phyloP scores from a whole-genome alignment of 73 alveolate species.

The Symbiodinium pilosum region DNA sequence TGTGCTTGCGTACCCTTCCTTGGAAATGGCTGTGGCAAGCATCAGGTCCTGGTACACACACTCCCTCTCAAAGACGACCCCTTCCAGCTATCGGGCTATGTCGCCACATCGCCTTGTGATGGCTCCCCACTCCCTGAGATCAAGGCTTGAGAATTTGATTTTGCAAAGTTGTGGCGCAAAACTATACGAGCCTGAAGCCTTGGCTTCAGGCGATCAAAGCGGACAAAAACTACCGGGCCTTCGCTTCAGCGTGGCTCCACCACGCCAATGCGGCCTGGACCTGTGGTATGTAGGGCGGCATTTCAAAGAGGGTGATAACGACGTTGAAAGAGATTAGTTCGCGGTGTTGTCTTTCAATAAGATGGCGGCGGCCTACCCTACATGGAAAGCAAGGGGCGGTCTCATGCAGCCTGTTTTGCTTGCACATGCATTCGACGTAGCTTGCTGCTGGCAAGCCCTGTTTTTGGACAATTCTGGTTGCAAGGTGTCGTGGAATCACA shows the following conservation, averaged over 20 bases:
- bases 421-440: no score
- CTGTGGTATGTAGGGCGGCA: no score
- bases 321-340: no score
- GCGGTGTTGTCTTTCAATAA: no score
- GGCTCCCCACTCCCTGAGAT: constrained; percentile 29
- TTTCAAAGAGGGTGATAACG: no score
- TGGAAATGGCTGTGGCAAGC: background rate
- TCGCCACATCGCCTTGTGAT: constrained; percentile 55
- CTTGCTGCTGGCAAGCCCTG: no score
- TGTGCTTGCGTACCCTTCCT: background rate
- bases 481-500: constrained; percentile 55
- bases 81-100: constrained; percentile 33
- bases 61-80: constrained; percentile 57
- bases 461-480: no score
- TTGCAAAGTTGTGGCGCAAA: no score
- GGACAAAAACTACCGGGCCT: constrained; percentile 49
- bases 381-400: no score
- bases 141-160: constrained; percentile 4
- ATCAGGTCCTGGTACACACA: constrained; percentile 29
- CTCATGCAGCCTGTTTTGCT: background rate
- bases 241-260: constrained; percentile 34
- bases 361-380: no score
- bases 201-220: constrained; percentile 36
- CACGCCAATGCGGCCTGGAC: constrained; percentile 35
- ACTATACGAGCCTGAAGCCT: background rate